These are phyloP conservation scores for Laguncularia racemosa DNA, from an alignment of 345 rosid species.

Conservation along the genomic window DNA sequence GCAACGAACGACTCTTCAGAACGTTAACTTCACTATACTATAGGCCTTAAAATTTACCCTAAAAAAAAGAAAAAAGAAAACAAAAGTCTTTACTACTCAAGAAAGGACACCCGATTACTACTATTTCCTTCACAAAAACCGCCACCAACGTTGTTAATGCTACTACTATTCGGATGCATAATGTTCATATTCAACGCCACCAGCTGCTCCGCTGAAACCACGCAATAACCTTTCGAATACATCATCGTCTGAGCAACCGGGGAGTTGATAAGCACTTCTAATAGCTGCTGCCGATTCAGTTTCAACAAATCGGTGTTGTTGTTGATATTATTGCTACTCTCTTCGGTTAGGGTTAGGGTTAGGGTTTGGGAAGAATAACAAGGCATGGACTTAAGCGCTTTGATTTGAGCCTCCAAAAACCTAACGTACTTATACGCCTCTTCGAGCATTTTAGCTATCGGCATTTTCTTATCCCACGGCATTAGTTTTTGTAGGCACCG, in stretches of 20 bases:
- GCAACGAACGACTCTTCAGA: too few species aligned
- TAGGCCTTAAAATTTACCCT: too few species aligned
- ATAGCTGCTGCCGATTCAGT: conserved; percentile 40
- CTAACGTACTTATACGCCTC: conserved; percentile 53
- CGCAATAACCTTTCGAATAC: conserved; percentile 31
- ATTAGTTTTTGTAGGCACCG: conserved; percentile 46
- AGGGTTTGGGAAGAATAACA: conserved; percentile 13
- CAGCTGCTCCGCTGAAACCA: conserved; percentile 49
- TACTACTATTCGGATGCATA: too few species aligned
- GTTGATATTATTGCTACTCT: background rate
- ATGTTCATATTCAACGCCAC: background rate
- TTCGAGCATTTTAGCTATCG: conserved; percentile 34
- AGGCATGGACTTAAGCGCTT: conserved; percentile 45
- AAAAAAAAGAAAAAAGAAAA: too few species aligned
- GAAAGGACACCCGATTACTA: too few species aligned
- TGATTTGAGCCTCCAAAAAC: conserved; percentile 52
- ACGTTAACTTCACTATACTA: too few species aligned
- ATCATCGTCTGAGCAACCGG: conserved; percentile 34
- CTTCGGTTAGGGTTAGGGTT: background rate
- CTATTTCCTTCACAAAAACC: too few species aligned
- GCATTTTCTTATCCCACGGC: conserved; percentile 57
- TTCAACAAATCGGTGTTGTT: background rate
- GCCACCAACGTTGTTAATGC: too few species aligned
- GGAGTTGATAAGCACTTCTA: conserved; percentile 39
- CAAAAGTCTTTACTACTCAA: too few species aligned